phyloP scores from a whole-genome alignment of 139 green algal species.

The Volvox reticuliferus region DNA sequence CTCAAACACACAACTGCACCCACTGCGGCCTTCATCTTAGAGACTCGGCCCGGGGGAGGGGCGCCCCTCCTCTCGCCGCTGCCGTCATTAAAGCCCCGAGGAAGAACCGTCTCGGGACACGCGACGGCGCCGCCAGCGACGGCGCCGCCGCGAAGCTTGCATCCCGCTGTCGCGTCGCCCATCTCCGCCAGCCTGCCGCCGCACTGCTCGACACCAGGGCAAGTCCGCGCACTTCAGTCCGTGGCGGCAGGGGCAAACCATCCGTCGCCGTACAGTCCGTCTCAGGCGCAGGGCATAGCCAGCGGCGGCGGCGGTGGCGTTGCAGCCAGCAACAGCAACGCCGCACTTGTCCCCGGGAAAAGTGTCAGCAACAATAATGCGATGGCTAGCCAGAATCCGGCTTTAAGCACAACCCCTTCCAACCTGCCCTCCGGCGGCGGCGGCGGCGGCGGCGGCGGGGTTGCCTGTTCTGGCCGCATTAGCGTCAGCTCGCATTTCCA shows the following conservation, averaged over 20 bases:
- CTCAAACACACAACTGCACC: not conserved
- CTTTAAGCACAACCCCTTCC: not conserved
- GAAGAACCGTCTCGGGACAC: not conserved
- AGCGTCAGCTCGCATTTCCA: not conserved
- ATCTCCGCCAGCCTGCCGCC: not conserved
- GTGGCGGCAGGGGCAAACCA: not conserved
- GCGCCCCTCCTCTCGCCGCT: not conserved
- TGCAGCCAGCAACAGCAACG: not conserved
- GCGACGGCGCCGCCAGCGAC: not conserved
- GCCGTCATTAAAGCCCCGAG: not conserved
- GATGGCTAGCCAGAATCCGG: too few relatives aligned
- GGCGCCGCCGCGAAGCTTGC: not conserved
- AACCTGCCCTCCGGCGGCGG: not conserved
- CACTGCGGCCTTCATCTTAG: constrained; percentile 27
- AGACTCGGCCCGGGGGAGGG: not conserved
- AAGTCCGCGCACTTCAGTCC: not conserved
- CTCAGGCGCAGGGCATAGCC: not conserved
- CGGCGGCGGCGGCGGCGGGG: not conserved
- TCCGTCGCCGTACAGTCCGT: not conserved
- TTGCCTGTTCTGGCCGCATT: not conserved
- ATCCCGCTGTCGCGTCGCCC: not conserved
- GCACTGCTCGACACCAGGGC: too few relatives aligned
- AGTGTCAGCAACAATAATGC: too few relatives aligned
- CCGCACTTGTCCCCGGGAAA: too few relatives aligned
- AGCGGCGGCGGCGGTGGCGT: not conserved